Conservation (phyloP, 2,329 filamentous ascomycete genomes). For the Sclerotinia borealis region DNA sequence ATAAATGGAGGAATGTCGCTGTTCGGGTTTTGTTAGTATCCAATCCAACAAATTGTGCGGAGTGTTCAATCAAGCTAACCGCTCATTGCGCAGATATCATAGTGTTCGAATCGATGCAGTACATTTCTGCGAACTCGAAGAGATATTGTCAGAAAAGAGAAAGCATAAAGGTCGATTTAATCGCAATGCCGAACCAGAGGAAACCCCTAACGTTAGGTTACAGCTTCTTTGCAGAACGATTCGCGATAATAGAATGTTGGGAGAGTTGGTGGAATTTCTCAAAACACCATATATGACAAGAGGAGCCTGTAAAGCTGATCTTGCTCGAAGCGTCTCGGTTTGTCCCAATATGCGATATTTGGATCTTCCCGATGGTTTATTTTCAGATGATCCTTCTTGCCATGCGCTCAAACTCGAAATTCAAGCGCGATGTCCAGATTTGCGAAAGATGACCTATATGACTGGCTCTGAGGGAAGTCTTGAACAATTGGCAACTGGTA, state of each 20-base stretch:
- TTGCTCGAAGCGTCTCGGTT: conserved; percentile 80
- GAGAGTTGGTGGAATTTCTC: conserved; percentile 65
- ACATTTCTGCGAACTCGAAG: conserved; percentile 88
- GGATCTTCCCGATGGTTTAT: conserved; percentile 85
- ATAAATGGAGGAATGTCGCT: conserved; percentile 58
- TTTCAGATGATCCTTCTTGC: conserved; percentile 70
- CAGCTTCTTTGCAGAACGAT: conserved; percentile 76
- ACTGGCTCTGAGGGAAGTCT: conserved; percentile 73
- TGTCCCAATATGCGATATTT: conserved; percentile 82
- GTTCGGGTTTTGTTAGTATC: conserved; percentile 54
- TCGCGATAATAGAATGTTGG: conserved; percentile 65
- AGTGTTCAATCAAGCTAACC: conserved; percentile 7
- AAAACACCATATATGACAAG: conserved; percentile 95
- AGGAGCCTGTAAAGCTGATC: conserved; percentile 72
- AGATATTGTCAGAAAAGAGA: conserved; percentile 70
- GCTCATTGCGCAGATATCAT: conserved; percentile 57
- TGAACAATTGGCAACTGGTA: conserved; percentile 58
- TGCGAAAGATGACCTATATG: conserved; percentile 85
- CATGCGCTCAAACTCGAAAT: conserved; percentile 75
- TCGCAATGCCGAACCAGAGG: conserved; percentile 72
- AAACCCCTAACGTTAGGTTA: conserved; percentile 70
- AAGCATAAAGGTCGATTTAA: conserved; percentile 68
- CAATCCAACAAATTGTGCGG: background rate
- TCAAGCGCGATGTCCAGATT: conserved; percentile 72
- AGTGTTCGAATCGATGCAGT: conserved; percentile 90